Evolutionary conservation across 495 filamentous ascomycete genomes (phyloP), one percentile per base, ranked within the genome.

Genomic region (Lophiostoma macrostomum): DNA sequence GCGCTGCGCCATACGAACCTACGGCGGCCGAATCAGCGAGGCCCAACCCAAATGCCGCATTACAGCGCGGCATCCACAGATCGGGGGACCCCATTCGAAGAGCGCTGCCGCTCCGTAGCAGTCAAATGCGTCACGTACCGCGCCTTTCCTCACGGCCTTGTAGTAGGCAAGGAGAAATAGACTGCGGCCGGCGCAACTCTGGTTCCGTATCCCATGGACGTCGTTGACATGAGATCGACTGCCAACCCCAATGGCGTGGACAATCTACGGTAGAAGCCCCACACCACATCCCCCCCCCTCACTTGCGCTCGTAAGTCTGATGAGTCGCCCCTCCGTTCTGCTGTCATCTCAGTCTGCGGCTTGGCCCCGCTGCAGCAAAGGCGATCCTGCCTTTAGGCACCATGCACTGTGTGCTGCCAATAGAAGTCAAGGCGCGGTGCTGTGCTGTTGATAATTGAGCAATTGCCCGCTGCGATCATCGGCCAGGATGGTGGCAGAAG

Each of bases 321-420:
- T 16, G 36, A 10, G 34, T 23, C 40, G 32, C 39, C 29, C 24
- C 23, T 18, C 10, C 16, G 10, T 38, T 12, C 45, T 39, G 39
- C 45, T 47, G 48, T 40, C 42, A 41, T 42, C 41, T 39, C 47
- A 5, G 35, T n/a, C 25, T 16, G 13, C 24, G 39, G 4, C 39
- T 51, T 39, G 46, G 38, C 55, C 22, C 14, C 25, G 23, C 45
- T 16, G 8, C 42, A 31, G 53, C 53, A 56, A 36, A 43, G 56
- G 49, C 43, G 49, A 50, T 60, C 49, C 32, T 39, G 47, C 38
- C 42, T 60, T 60, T 54, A 60, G 56, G 42, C 56, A 47, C 35
- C 22, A 49, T 24, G 50, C 43, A 29, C 16, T 39, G 49, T 12
- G 30, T 4, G 30, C 38, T 30, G 20, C 34, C 5, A 28, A 11